phyloP scores from a whole-genome alignment of 371 early-diverging fungal genomes.

The Mortierella sp. region DNA sequence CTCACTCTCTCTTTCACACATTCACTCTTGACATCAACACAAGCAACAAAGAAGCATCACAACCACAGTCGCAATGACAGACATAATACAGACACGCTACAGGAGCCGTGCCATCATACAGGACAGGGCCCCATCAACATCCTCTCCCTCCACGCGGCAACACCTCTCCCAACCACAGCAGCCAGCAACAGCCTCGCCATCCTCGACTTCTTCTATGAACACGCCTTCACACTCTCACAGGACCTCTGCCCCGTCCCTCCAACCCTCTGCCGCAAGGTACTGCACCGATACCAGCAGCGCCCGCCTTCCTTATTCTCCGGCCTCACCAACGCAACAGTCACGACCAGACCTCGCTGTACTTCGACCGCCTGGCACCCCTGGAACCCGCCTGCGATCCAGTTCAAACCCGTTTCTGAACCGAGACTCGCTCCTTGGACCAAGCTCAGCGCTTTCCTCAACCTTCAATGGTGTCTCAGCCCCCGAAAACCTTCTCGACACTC shows the following conservation, averaged over 20 bases:
- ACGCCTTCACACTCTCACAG: background rate
- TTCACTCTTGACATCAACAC: background rate
- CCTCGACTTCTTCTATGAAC: slow-evolving; percentile 8
- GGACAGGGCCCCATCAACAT: background rate
- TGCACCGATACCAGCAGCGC: slow-evolving; percentile 7
- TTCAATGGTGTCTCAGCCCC: slow-evolving; percentile 2
- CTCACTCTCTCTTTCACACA: background rate
- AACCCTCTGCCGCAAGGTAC: background rate
- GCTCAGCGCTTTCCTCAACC: slow-evolving; percentile 1
- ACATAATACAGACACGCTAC: slow-evolving; percentile 30
- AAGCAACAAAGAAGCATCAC: too few species aligned
- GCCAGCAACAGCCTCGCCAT: slow-evolving; percentile 10
- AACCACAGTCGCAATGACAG: slow-evolving; percentile 6
- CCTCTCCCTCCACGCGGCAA: slow-evolving; percentile 5
- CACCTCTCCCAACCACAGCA: slow-evolving; percentile 10
- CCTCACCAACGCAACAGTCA: slow-evolving; percentile 37
- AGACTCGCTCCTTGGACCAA: slow-evolving; percentile 11
- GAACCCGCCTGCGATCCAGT: slow-evolving; percentile 41
- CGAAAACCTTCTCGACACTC: slow-evolving; percentile 4
- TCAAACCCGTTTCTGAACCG: slow-evolving; percentile 34
- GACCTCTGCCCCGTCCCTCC: background rate
- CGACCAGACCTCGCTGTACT: slow-evolving; percentile 23
- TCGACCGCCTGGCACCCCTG: slow-evolving; percentile 15
- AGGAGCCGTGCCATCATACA: slow-evolving; percentile 40
- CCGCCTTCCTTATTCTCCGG: slow-evolving; percentile 17